Evolutionary conservation across 768 basidiomycete genomes (phyloP).

Genomic region (Tricholoma hemisulphureum): DNA sequence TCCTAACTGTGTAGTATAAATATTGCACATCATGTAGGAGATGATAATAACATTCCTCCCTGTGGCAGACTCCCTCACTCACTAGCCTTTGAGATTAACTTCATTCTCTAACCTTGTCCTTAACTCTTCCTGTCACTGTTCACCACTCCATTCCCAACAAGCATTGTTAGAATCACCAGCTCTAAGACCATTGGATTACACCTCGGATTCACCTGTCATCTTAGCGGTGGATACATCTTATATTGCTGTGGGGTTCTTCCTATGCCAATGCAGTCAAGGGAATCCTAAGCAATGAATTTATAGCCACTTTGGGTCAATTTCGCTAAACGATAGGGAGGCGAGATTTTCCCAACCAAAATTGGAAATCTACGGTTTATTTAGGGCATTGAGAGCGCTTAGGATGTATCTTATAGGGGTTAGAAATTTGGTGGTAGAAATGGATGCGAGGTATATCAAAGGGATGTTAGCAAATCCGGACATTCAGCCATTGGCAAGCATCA

Average conservation of each 20-base stretch:
- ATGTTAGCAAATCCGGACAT: neutral
- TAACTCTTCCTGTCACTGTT: too few relatives aligned
- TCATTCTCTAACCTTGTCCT: too few relatives aligned
- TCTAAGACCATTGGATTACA: neutral
- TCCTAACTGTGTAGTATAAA: too few relatives aligned
- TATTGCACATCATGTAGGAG: too few relatives aligned
- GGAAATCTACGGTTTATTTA: neutral
- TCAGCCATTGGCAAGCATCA: neutral
- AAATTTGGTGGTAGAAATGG: neutral
- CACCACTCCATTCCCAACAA: too few relatives aligned
- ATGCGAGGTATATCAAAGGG: neutral
- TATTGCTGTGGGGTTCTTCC: neutral
- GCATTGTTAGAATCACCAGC: neutral
- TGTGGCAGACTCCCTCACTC: too few relatives aligned
- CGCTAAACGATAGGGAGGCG: neutral
- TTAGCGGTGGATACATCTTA: neutral
- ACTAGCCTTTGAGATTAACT: too few relatives aligned
- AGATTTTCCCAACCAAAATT: neutral
- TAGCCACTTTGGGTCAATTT: neutral
- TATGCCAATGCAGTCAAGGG: neutral
- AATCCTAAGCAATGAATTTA: neutral
- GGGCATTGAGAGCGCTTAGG: too few relatives aligned
- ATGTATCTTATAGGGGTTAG: neutral
- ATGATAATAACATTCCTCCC: too few relatives aligned
- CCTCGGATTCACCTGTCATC: neutral